Base-by-base conservation (phyloP, 768 basidiomycete species). In the Mycena haematopus region DNA sequence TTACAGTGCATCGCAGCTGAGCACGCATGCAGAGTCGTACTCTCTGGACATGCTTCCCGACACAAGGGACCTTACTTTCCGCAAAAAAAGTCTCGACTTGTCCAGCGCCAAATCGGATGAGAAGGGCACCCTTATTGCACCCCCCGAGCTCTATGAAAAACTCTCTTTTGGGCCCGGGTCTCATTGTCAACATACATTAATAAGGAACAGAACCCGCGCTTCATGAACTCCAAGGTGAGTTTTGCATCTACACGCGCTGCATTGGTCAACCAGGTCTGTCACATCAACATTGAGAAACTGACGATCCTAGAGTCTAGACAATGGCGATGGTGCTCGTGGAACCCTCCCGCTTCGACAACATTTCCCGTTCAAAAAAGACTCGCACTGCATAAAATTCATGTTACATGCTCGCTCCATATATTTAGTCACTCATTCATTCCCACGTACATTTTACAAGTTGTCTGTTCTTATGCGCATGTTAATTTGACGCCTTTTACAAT, bases 121-220 rank as follows among this genome's bases (percentile, higher is more conserved):
- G 11, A 33, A 58, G 21, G 57, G 57, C 8, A 44, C 10, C 14
- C 40, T 52, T 10, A 58, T 58, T 24, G 50, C 49, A 9, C 58
- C 58, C 19, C 17, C 29, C 21, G 58, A 52, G 21, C 36, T 58
- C 3, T 52, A 52, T 25, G 40, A 27, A 7, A 50, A 25, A 61
- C 60, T 3, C 46, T 61, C 19, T 44, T 22, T 10, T 44, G 19
- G 7, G 42, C 42, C 42, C 42, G n/a, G 42, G 11, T 44, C 1
- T 8, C 21, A 11, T 19, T 44, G 7, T 44, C 42, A 19, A 44
- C 21, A 9, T 44, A 44, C 42, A 44, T 44, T 9, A 44, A 14
- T 13, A 38, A 38, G 36, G 36, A 38, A 2, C 15, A 13, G 5
- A 38, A 38, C 36, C 36, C 36, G 14, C 36, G 36, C 4, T 7